Evolutionary conservation across 306 rosid genomes (phyloP).

Genomic region (Dicorynia guianensis): DNA sequence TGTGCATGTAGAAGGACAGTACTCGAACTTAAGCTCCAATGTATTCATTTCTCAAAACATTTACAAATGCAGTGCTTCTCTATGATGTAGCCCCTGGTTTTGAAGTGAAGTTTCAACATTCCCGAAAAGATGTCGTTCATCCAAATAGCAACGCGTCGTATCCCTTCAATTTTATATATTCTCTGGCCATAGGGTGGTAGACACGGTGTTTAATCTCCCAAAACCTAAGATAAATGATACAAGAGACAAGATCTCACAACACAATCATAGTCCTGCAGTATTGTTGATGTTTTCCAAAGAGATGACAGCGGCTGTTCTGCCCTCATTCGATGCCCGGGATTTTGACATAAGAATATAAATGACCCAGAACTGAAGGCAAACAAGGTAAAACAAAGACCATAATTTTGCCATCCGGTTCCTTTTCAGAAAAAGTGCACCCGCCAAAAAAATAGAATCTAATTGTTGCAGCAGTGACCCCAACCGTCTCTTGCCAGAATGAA

Average conservation of each 20-base stretch:
- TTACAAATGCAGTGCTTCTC: conserved; percentile 34
- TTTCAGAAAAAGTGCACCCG: conserved; percentile 75
- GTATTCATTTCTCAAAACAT: background rate
- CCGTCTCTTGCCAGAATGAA: conserved; percentile 77
- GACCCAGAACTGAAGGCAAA: conserved; percentile 95
- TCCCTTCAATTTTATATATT: conserved; percentile 7
- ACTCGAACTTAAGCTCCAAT: too few relatives aligned
- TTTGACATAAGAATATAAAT: conserved; percentile 79
- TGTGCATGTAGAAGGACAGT: too few relatives aligned
- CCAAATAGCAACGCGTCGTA: conserved; percentile 10
- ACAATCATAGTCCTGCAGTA: conserved; percentile 60
- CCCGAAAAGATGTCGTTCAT: conserved; percentile 19
- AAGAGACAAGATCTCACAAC: conserved; percentile 1
- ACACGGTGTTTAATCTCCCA: conserved; percentile 33
- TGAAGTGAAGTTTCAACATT: background rate
- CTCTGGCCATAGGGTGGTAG: background rate
- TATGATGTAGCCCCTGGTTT: background rate
- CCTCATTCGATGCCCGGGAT: conserved; percentile 65
- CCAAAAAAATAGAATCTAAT: conserved; percentile 74
- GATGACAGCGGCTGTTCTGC: conserved; percentile 78
- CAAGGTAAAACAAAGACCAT: conserved; percentile 80
- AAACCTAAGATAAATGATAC: conserved; percentile 44
- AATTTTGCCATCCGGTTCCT: conserved; percentile 79
- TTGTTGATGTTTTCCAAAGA: conserved; percentile 88
- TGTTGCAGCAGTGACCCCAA: conserved; percentile 79